Conservation (phyloP, 495 filamentous ascomycete species). For the Annulohypoxylon bovei region DNA sequence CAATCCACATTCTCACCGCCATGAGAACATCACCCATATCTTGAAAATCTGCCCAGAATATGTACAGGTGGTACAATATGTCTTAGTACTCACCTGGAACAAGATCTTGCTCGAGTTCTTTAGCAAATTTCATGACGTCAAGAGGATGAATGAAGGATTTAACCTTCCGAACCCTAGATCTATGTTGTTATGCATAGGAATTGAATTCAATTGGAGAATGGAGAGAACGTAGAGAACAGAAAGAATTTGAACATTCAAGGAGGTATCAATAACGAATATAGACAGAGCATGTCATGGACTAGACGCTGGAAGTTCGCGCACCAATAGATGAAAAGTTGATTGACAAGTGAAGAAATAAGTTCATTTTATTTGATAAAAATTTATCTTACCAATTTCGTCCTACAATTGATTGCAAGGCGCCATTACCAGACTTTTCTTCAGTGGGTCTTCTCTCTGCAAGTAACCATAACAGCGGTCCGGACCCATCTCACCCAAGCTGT, state of each 20-base stretch:
- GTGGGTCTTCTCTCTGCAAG: not conserved
- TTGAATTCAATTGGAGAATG: slow-evolving; percentile 5
- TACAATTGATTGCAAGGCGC: slow-evolving; percentile 4
- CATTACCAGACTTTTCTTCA: not conserved
- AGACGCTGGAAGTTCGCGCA: not conserved
- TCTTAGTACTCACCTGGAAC: slow-evolving; percentile 68
- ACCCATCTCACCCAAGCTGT: not conserved
- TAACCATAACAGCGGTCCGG: not conserved
- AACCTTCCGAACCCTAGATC: slow-evolving; percentile 18
- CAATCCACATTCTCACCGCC: not conserved
- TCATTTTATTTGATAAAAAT: not conserved
- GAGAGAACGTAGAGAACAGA: too few relatives aligned
- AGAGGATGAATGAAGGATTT: slow-evolving; percentile 6
- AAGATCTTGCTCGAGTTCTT: slow-evolving; percentile 84
- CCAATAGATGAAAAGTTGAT: slow-evolving; percentile 20
- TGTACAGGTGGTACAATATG: not conserved
- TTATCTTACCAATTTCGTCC: not conserved
- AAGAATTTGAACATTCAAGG: not conserved
- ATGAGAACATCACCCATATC: not conserved
- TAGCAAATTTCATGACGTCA: slow-evolving; percentile 62
- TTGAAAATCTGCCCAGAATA: not conserved
- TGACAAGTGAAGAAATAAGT: slow-evolving; percentile 16
- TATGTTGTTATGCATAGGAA: slow-evolving; percentile 15
- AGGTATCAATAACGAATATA: not conserved
- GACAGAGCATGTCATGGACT: not conserved